Evolutionary conservation across 495 filamentous ascomycete genomes (phyloP), one percentile per base, ranked within the genome.

Genomic region (Talaromyces liani): DNA sequence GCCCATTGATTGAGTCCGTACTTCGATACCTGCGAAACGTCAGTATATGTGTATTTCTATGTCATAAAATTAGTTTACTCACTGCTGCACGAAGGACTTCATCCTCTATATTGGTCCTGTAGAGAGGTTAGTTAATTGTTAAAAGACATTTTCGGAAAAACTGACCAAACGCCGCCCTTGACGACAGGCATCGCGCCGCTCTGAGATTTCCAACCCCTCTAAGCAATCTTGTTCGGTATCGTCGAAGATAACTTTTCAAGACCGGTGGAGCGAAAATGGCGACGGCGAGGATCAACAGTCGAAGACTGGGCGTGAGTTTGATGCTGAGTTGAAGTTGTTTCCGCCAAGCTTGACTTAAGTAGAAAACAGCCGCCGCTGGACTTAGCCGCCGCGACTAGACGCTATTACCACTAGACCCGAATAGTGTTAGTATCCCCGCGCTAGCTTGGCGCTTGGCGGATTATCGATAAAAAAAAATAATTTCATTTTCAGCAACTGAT

Each of bases 1-100:
- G 95, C 93, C 94, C 94, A 98, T 78, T 98, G 94, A 74, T 98
- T 97, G 39, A 98, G 84, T 60, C 93, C 93, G 79, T 97, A 97
- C 77, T 97, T 97, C 66, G 91, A 95, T 68, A 97, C 92, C 77
- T 80, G 59, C 24, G 22, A 49, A 56, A 64, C 41, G 68, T 68
- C 58, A 71, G 66, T 59, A 53, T 65, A 66, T 75, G 27, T 24
- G 18, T 41, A 9, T 22, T 12, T 63, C 16, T 14, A 18, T 25
- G 14, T 34, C 22, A 53, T 31, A 36, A 31, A 8, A 9, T 29
- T 4, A 65, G 10, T 65, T 63, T 34, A 70, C 77, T 47, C 74
- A 80, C 78, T 45, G 89, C 89, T 54, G 91, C 93, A 74, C 97
- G 96, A 78, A 98, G 91, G 69, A 98, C 93, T 75, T 98, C 94